These are phyloP conservation scores for Petunia axillaris DNA, from an alignment of 257 asterid genomes.

Conservation along the genomic window DNA sequence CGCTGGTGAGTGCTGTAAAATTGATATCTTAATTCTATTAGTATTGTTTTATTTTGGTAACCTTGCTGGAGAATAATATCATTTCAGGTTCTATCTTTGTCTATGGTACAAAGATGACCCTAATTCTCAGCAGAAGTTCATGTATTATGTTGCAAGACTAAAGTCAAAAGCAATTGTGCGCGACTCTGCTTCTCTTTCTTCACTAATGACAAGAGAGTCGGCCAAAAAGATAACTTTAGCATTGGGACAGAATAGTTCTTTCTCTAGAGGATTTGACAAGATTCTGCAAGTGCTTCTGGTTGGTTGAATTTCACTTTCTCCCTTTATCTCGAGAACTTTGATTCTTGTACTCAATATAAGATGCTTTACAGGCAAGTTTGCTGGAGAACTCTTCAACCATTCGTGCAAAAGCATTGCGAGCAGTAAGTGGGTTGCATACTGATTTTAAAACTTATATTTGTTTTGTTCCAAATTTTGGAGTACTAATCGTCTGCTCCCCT, in stretches of 20 bases:
- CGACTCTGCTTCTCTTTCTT: slow-evolving; percentile 56
- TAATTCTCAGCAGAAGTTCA: slow-evolving; percentile 62
- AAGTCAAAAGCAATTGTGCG: slow-evolving; percentile 74
- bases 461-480: slow-evolving; percentile 24
- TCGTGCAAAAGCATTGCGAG: slow-evolving; percentile 97
- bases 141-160: slow-evolving; percentile 70
- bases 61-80: slow-evolving; percentile 26
- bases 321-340: slow-evolving; percentile 26
- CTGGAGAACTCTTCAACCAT: slow-evolving; percentile 92
- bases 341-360: slow-evolving; percentile 26
- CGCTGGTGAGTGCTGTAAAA: slow-evolving; percentile 67
- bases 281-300: slow-evolving; percentile 96
- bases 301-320: slow-evolving; percentile 44
- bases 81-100: slow-evolving; percentile 96
- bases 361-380: slow-evolving; percentile 78
- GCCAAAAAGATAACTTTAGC: slow-evolving; percentile 79
- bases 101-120: slow-evolving; percentile 97
- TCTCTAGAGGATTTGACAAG: slow-evolving; percentile 94
- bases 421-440: slow-evolving; percentile 61
- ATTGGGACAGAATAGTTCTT: slow-evolving; percentile 90
- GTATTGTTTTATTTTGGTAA: slow-evolving; percentile 26
- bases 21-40: slow-evolving; percentile 24
- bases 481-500: slow-evolving; percentile 29
- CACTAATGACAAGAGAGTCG: slow-evolving; percentile 70
- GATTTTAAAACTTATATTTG: slow-evolving; percentile 26